Conservation (phyloP, 31 red algal genomes). For the Endocladia muricata region DNA sequence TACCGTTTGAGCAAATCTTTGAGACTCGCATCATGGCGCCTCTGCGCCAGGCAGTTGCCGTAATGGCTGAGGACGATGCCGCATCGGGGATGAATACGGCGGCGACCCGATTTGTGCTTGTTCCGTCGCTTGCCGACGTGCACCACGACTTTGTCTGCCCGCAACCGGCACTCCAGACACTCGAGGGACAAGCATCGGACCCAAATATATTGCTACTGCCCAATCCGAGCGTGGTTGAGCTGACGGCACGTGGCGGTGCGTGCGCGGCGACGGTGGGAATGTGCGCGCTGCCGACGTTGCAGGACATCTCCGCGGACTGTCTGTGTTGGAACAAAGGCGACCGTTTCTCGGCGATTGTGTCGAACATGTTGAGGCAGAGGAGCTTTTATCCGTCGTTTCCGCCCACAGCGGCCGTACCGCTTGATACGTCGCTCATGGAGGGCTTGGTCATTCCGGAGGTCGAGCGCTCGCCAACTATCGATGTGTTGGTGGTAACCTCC, state of each 20-base stretch:
- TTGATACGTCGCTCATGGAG: slow-evolving; percentile 28
- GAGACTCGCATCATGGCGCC: slow-evolving; percentile 16
- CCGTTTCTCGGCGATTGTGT: slow-evolving; percentile 30
- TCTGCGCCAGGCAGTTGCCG: slow-evolving; percentile 1
- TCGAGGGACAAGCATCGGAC: background rate
- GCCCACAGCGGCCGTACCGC: slow-evolving; percentile 24
- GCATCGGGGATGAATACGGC: too few species aligned
- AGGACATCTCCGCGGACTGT: slow-evolving; percentile 54
- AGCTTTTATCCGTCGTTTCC: slow-evolving; percentile 56
- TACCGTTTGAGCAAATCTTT: slow-evolving; percentile 36
- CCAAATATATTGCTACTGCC: slow-evolving; percentile 13
- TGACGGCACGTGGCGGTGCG: slow-evolving; percentile 1
- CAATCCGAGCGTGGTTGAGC: slow-evolving; percentile 32
- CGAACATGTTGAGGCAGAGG: slow-evolving; percentile 36
- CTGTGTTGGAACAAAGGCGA: slow-evolving; percentile 38
- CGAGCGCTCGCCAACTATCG: slow-evolving; percentile 14
- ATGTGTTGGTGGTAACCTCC: slow-evolving; percentile 38
- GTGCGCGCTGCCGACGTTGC: slow-evolving; percentile 29
- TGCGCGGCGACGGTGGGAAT: slow-evolving; percentile 9
- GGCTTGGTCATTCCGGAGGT: slow-evolving; percentile 18
- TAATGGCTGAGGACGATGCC: background rate
- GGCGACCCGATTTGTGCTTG: slow-evolving; percentile 27
- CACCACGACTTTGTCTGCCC: slow-evolving; percentile 65
- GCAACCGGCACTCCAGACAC: slow-evolving; percentile 37
- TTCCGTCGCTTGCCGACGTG: slow-evolving; percentile 50